These are phyloP conservation scores for Myriosclerotinia curreyana DNA, from an alignment of 2,329 filamentous ascomycete genomes.

Conservation along the genomic window DNA sequence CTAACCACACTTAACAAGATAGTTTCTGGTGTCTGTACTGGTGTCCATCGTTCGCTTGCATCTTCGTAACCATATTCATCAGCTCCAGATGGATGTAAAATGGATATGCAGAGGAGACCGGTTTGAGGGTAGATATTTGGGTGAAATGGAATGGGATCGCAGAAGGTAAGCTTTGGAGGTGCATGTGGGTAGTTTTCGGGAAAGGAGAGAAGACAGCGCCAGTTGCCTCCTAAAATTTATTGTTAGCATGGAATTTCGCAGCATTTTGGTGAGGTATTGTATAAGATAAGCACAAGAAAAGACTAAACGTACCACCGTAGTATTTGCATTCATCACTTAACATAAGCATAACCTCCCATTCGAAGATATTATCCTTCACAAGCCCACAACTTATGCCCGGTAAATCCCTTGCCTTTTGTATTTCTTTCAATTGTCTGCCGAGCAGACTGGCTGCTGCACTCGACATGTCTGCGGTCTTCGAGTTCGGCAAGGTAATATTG, in stretches of 20 bases:
- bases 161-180: conserved; percentile 86
- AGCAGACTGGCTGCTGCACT: conserved; percentile 65
- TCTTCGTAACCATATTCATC: conserved; percentile 92
- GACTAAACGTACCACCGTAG: conserved; percentile 59
- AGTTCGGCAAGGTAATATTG: neutral
- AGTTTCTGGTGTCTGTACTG: conserved; percentile 91
- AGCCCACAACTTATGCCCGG: conserved; percentile 92
- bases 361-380: conserved; percentile 83
- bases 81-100: conserved; percentile 91
- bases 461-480: neutral
- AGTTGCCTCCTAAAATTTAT: conserved; percentile 72
- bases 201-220: conserved; percentile 80
- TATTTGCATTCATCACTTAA: conserved; percentile 79
- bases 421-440: conserved; percentile 84
- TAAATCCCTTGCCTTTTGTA: conserved; percentile 87
- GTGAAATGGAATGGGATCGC: conserved; percentile 80
- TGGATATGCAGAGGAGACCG: conserved; percentile 93
- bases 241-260: conserved; percentile 57
- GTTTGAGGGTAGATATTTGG: conserved; percentile 81
- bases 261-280: neutral
- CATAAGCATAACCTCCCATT: conserved; percentile 99
- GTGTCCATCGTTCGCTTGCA: conserved; percentile 87
- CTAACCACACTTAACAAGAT: conserved; percentile 91
- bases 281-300: conserved; percentile 45
- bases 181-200: conserved; percentile 81